Percentiles rank a stretch among this genome's conserved stretches.
Conservation (phyloP, 1,284 basidiomycete species). For the Microbotryomycetes sp. region DNA sequence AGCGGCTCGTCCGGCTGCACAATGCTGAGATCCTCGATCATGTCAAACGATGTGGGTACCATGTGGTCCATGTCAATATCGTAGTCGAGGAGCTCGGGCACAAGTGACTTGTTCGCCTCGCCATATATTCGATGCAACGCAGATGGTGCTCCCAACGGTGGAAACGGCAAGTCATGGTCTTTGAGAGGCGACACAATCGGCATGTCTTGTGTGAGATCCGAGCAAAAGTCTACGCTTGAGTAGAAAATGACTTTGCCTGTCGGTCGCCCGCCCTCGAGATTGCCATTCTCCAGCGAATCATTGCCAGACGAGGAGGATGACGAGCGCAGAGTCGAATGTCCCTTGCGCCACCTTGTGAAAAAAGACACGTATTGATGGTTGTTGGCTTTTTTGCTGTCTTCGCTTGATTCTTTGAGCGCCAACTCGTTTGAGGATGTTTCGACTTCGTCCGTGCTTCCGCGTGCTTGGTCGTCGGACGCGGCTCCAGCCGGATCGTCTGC, state of each 20-base stretch:
- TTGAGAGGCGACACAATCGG: neutral
- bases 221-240: constrained; percentile 25
- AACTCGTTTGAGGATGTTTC: neutral
- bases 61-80: neutral
- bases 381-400: neutral
- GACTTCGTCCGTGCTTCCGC: neutral
- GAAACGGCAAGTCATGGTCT: neutral
- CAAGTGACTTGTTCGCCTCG: neutral
- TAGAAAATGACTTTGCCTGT: constrained; percentile 25
- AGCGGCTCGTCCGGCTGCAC: neutral
- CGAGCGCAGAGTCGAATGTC: neutral
- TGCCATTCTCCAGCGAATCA: neutral
- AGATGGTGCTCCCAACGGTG: neutral
- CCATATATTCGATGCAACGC: neutral
- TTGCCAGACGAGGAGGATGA: neutral
- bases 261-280: neutral
- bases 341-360: neutral
- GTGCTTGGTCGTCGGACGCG: neutral
- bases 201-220: constrained; percentile 24
- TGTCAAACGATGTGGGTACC: neutral
- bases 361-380: neutral
- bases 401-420: neutral
- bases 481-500: neutral
- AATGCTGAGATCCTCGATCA: neutral
- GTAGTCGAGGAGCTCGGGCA: neutral